Evolutionary conservation across 345 rosid species (phyloP).

Genomic region (Streptanthus diversifolius): DNA sequence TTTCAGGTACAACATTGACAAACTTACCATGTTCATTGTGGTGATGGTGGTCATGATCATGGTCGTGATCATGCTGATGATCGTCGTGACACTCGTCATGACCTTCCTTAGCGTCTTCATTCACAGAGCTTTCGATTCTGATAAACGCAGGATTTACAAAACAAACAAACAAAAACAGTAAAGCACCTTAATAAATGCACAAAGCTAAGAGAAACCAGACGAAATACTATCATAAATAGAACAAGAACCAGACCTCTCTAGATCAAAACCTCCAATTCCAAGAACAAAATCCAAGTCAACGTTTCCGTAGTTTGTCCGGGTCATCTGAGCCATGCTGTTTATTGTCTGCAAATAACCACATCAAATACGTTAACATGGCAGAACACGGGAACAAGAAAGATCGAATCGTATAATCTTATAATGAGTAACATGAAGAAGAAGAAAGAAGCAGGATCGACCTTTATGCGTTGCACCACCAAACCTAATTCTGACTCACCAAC

Average conservation of each 20-base stretch:
- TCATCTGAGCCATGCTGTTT: conserved; percentile 75
- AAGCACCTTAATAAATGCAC: background rate
- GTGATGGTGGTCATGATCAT: conserved; percentile 54
- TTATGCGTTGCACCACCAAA: conserved; percentile 68
- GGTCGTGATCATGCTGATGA: conserved; percentile 40
- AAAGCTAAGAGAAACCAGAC: conserved; percentile 15
- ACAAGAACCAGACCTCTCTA: conserved; percentile 63
- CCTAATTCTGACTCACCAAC: conserved; percentile 63
- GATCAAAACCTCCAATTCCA: conserved; percentile 97
- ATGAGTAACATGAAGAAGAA: background rate
- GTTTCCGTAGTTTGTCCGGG: conserved; percentile 70
- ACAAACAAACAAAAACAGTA: background rate
- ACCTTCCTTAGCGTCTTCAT: conserved; percentile 51
- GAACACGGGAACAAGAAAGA: background rate
- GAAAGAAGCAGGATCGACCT: conserved; percentile 37
- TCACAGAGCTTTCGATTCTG: conserved; percentile 85
- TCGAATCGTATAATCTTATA: conserved; percentile 1
- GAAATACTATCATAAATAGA: conserved; percentile 17
- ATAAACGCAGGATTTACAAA: background rate
- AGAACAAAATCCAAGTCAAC: conserved; percentile 96
- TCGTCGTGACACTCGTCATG: conserved; percentile 45
- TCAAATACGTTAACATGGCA: conserved; percentile 2
- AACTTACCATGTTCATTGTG: conserved; percentile 67
- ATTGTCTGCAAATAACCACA: conserved; percentile 51
- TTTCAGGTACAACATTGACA: background rate